phyloP scores from a whole-genome alignment of 768 basidiomycete genomes.

The Infundibulicybe gibba region DNA sequence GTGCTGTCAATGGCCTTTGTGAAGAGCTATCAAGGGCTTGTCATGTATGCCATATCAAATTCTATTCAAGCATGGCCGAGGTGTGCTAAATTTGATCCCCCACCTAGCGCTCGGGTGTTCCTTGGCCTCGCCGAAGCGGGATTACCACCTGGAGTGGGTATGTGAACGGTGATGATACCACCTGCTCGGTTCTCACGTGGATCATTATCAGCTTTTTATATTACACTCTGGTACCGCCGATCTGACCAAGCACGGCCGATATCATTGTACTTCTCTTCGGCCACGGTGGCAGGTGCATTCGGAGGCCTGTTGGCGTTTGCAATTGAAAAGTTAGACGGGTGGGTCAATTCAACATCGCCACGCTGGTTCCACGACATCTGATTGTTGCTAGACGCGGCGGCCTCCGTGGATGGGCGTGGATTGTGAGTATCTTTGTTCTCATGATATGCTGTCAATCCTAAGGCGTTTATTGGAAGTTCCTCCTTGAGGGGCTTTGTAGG shows the following conservation, averaged over 20 bases:
- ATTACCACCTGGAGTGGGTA: slow-evolving; percentile 25
- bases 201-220: slow-evolving; percentile 30
- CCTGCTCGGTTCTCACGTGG: neutral
- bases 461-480: slow-evolving; percentile 17
- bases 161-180: neutral
- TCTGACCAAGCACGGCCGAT: slow-evolving; percentile 48
- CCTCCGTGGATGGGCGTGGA: slow-evolving; percentile 34
- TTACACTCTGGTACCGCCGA: slow-evolving; percentile 52
- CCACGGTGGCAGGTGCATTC: slow-evolving; percentile 48
- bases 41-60: slow-evolving; percentile 20
- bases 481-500: slow-evolving; percentile 32
- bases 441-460: neutral
- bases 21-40: slow-evolving; percentile 17
- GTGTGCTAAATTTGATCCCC: too few relatives aligned
- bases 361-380: too few relatives aligned
- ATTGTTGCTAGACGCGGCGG: slow-evolving; percentile 14
- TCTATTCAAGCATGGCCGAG: slow-evolving; percentile 11
- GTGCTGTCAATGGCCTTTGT: slow-evolving; percentile 22
- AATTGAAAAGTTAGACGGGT: slow-evolving; percentile 31
- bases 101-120: slow-evolving; percentile 18
- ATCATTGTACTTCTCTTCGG: slow-evolving; percentile 54
- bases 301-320: slow-evolving; percentile 41
- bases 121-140: slow-evolving; percentile 21
- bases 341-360: slow-evolving; percentile 1
- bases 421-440: slow-evolving; percentile 18